Percentiles rank a stretch among this genome's conserved stretches.
Conservation (phyloP, 768 basidiomycete genomes). For the Termitomyces sp. region DNA sequence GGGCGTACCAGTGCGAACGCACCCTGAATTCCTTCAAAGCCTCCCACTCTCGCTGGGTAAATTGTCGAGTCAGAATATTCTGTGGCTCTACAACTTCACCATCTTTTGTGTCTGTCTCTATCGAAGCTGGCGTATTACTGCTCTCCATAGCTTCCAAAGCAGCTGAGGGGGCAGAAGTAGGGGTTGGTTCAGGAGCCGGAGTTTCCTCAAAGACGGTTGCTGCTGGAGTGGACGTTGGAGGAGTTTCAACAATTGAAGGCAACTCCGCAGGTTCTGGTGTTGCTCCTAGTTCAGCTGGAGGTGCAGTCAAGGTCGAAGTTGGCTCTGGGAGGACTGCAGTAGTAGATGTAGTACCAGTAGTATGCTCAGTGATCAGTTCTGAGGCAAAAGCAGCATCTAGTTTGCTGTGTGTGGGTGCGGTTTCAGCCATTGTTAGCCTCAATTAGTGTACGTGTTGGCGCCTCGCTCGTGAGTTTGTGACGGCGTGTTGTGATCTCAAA, state of each 20-base stretch:
- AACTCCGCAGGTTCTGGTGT: constrained; percentile 11
- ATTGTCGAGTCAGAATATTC: constrained; percentile 62
- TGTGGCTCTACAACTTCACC: constrained; percentile 47
- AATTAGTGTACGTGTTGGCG: neutral
- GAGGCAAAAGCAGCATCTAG: neutral
- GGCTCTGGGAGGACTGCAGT: neutral
- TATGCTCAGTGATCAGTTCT: neutral
- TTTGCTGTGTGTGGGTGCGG: neutral
- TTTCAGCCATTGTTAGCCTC: neutral
- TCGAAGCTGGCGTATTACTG: neutral
- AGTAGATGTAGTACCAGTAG: neutral
- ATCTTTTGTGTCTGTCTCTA: constrained; percentile 16
- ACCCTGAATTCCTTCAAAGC: constrained; percentile 69
- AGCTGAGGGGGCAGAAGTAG: neutral
- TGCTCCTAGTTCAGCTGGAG: constrained; percentile 12
- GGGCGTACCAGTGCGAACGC: constrained; percentile 13
- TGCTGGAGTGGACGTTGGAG: constrained; percentile 1
- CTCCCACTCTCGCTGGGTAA: constrained; percentile 68
- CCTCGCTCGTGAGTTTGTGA: neutral
- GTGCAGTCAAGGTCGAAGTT: constrained; percentile 11
- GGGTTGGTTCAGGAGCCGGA: constrained; percentile 4
- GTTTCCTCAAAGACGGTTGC: constrained; percentile 6
- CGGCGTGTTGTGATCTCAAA: constrained; percentile 6
- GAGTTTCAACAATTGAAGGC: constrained; percentile 5
- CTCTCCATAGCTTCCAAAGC: neutral